Percentiles rank a stretch among this genome's conserved stretches.
These are phyloP conservation scores for Pochonia chlamydosporia DNA, from an alignment of 2,329 filamentous ascomycete genomes.

Conservation along the genomic window DNA sequence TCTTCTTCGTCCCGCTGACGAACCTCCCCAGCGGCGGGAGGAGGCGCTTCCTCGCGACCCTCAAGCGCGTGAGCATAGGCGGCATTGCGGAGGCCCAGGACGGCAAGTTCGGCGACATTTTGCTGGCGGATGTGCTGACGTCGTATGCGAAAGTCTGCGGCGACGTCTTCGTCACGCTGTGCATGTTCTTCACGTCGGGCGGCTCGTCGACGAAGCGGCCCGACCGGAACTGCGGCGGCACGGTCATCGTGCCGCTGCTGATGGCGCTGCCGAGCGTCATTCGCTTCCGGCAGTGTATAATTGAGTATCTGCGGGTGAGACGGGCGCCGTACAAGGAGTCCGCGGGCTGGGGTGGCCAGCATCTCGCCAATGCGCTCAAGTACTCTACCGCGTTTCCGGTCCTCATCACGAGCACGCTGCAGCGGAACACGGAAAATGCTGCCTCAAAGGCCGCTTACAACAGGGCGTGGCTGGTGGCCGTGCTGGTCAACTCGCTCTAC, in stretches of 20 bases:
- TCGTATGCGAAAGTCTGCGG: slow-evolving; percentile 90
- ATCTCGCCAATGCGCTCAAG: slow-evolving; percentile 90
- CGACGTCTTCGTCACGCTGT: slow-evolving; percentile 81
- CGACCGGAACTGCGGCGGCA: slow-evolving; percentile 75
- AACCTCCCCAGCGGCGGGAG: slow-evolving; percentile 65
- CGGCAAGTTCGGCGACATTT: slow-evolving; percentile 89
- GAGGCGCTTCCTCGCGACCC: slow-evolving; percentile 65
- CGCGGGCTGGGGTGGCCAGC: slow-evolving; percentile 72
- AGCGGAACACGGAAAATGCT: slow-evolving; percentile 51
- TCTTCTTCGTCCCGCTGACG: slow-evolving; percentile 69
- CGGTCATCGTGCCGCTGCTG: slow-evolving; percentile 74
- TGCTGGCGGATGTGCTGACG: slow-evolving; percentile 90
- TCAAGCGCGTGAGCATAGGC: slow-evolving; percentile 75
- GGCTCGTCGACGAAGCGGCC: slow-evolving; percentile 74
- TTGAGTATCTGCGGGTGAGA: slow-evolving; percentile 72
- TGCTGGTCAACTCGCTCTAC: slow-evolving; percentile 80
- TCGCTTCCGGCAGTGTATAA: slow-evolving; percentile 85
- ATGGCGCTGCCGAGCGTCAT: slow-evolving; percentile 80
- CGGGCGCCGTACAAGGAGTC: slow-evolving; percentile 49
- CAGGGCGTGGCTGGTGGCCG: slow-evolving; percentile 63
- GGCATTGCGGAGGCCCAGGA: slow-evolving; percentile 81
- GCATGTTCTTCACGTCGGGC: slow-evolving; percentile 77
- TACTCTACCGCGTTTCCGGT: slow-evolving; percentile 94
- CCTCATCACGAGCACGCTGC: slow-evolving; percentile 70
- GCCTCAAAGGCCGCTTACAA: slow-evolving; percentile 39